Evolutionary conservation across 495 filamentous ascomycete genomes (phyloP).

Genomic region (Chaetomium fimeti): DNA sequence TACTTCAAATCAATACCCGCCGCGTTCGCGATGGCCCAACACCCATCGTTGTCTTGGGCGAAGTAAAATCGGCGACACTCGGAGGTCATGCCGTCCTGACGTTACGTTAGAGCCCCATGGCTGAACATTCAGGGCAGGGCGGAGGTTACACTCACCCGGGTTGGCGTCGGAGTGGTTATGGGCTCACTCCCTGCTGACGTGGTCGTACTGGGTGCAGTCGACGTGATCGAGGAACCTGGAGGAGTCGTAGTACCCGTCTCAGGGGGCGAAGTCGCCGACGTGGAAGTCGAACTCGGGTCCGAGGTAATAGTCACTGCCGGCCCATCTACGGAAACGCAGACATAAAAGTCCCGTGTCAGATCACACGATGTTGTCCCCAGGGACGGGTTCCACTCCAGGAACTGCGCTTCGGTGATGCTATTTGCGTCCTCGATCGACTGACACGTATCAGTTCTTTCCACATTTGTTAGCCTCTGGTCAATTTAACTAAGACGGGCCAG

Average conservation of each 20-base stretch:
- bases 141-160: too few relatives aligned
- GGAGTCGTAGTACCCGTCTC: too few relatives aligned
- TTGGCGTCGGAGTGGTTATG: too few relatives aligned
- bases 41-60: not conserved
- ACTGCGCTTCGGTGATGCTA: not conserved
- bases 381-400: not conserved
- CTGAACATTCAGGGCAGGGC: too few relatives aligned
- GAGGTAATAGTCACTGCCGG: not conserved
- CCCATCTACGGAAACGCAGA: not conserved
- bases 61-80: not conserved
- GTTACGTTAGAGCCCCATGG: not conserved
- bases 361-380: not conserved
- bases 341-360: not conserved
- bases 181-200: too few relatives aligned
- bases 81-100: not conserved
- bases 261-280: too few relatives aligned
- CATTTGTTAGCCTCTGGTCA: not conserved
- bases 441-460: not conserved
- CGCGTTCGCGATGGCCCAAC: slow-evolving; percentile 10
- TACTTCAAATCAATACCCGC: not conserved
- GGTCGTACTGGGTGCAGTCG: too few relatives aligned
- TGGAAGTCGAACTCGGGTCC: too few relatives aligned
- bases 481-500: too few relatives aligned
- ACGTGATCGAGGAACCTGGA: too few relatives aligned
- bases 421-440: not conserved